Conservation (phyloP, 345 rosid genomes). For the Pistacia vera region DNA sequence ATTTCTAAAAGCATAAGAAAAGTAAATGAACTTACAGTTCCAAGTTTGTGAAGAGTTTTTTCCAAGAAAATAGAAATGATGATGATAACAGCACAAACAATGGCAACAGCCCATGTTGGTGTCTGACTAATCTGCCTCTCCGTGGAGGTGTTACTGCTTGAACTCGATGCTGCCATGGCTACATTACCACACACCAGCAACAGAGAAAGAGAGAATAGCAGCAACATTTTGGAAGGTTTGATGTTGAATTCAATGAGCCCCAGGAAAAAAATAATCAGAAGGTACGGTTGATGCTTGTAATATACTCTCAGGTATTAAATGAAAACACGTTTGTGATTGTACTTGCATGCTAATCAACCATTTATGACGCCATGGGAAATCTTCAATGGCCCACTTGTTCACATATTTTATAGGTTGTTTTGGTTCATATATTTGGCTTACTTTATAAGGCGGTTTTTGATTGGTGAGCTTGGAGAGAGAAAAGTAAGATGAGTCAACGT, state of each 20-base stretch:
- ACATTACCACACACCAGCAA: conserved; percentile 29
- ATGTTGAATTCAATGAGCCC: not conserved
- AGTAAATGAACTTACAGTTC: conserved; percentile 35
- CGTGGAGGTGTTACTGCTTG: not conserved
- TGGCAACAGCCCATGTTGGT: conserved; percentile 97
- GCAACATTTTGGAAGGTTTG: not conserved
- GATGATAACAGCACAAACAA: conserved; percentile 77
- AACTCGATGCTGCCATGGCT: conserved; percentile 29
- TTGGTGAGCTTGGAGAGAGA: no score
- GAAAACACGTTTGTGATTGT: not conserved
- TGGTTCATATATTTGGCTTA: no score
- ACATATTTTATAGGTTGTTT: no score
- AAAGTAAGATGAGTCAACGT: no score
- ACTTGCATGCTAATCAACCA: no score
- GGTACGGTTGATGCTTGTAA: not conserved
- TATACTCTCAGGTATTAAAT: not conserved
- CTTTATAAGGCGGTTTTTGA: no score
- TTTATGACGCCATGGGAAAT: no score
- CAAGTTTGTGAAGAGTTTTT: conserved; percentile 73
- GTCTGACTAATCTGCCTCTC: conserved; percentile 70
- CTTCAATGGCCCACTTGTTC: no score
- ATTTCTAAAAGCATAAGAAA: not conserved
- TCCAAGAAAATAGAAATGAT: conserved; percentile 73
- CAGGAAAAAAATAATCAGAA: not conserved
- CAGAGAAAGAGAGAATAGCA: conserved; percentile 19